Conservation (phyloP, 148 eudicot genomes). For the Silene conica region DNA sequence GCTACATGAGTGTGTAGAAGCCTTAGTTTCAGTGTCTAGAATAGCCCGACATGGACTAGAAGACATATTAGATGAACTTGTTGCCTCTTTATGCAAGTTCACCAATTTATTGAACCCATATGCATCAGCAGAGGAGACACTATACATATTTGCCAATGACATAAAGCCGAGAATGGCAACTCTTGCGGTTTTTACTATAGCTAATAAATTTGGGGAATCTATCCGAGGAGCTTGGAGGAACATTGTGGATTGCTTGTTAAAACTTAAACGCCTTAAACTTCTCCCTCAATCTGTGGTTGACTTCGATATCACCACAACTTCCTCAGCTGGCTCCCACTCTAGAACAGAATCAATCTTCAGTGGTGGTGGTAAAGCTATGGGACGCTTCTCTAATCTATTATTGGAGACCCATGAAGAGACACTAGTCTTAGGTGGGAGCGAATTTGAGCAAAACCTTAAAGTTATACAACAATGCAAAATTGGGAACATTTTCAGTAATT, state of each 20-base stretch:
- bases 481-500: slow-evolving; percentile 60
- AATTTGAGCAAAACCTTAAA: slow-evolving; percentile 81
- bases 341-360: slow-evolving; percentile 32
- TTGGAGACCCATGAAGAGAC: slow-evolving; percentile 76
- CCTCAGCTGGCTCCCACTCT: slow-evolving; percentile 25
- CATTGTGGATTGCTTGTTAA: slow-evolving; percentile 79
- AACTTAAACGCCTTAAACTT: slow-evolving; percentile 76
- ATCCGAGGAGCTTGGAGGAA: slow-evolving; percentile 89
- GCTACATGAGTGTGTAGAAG: slow-evolving; percentile 78
- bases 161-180: slow-evolving; percentile 93
- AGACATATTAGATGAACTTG: slow-evolving; percentile 78
- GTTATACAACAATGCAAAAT: slow-evolving; percentile 77
- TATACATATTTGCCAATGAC: slow-evolving; percentile 78
- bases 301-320: slow-evolving; percentile 24
- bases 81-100: slow-evolving; percentile 83
- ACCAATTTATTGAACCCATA: slow-evolving; percentile 85
- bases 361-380: slow-evolving; percentile 29
- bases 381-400: slow-evolving; percentile 52
- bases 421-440: slow-evolving; percentile 70
- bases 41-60: slow-evolving; percentile 73
- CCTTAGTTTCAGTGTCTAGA: slow-evolving; percentile 64
- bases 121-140: slow-evolving; percentile 87
- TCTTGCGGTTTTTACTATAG: slow-evolving; percentile 78
- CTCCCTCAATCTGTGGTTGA: slow-evolving; percentile 73
- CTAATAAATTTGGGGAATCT: slow-evolving; percentile 66